A percentile compares a stretch with the other conserved stretches of the same genome.
These are phyloP conservation scores for Neurospora sp. DNA, from an alignment of 495 filamentous ascomycete species.

Conservation along the genomic window DNA sequence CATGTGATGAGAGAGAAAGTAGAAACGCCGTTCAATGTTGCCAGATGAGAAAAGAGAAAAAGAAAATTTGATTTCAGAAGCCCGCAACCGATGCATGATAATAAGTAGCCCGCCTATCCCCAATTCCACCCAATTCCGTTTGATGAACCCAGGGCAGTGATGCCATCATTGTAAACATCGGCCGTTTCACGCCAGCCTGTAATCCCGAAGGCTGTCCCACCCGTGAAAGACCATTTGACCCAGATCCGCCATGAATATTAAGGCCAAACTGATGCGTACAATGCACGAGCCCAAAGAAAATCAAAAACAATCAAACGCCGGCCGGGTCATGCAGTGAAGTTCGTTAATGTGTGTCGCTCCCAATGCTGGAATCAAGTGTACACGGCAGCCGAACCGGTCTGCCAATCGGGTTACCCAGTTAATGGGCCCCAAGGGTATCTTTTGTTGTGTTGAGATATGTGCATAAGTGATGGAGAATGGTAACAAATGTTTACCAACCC, in stretches of 20 bases:
- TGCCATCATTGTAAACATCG: conserved; percentile 27
- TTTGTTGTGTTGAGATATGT: conserved; percentile 18
- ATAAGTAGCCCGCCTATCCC: conserved; percentile 2
- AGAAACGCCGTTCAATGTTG: conserved; percentile 5
- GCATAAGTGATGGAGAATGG: conserved; percentile 11
- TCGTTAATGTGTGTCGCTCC: conserved; percentile 27
- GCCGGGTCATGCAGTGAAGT: conserved; percentile 30
- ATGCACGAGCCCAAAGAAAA: conserved; percentile 5
- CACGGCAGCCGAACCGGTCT: conserved; percentile 26
- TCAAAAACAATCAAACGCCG: conserved; percentile 28
- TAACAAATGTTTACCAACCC: conserved; percentile 36
- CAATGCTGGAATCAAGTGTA: conserved; percentile 33
- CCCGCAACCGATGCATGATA: conserved; percentile 9
- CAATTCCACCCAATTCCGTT: background rate
- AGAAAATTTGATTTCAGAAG: conserved; percentile 2
- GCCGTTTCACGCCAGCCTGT: conserved; percentile 19
- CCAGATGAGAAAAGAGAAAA: conserved; percentile 13
- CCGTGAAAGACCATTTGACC: conserved; percentile 19
- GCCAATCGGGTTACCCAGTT: conserved; percentile 14
- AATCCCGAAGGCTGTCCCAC: conserved; percentile 15
- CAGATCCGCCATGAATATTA: conserved; percentile 9
- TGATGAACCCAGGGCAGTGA: conserved; percentile 18
- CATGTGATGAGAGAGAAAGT: conserved; percentile 11
- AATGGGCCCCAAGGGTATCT: conserved; percentile 20
- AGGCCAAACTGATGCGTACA: conserved; percentile 18